Conservation (phyloP, 306 rosid genomes). For the Malus asiatica region DNA sequence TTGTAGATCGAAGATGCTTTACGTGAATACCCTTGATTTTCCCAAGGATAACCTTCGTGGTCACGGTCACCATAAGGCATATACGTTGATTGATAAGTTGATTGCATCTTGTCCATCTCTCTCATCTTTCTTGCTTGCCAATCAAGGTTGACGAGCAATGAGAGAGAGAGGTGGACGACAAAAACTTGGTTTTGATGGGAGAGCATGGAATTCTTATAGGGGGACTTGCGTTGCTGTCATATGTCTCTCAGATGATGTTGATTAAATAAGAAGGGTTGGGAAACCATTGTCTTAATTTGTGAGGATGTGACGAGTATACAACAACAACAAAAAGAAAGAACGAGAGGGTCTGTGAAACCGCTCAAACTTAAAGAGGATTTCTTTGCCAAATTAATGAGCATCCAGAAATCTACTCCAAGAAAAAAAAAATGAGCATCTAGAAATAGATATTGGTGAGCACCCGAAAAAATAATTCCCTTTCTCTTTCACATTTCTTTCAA, state of each 20-base stretch:
- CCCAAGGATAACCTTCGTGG: not conserved
- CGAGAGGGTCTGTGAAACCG: not conserved
- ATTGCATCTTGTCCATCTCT: not conserved
- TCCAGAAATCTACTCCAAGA: not conserved
- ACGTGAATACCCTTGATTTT: not conserved
- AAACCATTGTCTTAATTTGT: not conserved
- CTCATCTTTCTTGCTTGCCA: not conserved
- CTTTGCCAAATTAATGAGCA: not conserved
- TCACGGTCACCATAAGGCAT: not conserved
- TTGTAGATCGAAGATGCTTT: not conserved
- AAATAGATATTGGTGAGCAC: not conserved
- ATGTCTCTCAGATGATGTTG: not conserved
- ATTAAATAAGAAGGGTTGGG: not conserved
- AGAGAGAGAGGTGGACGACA: not conserved
- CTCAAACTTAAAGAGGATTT: not conserved
- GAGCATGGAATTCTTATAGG: not conserved
- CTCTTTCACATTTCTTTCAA: too few species aligned
- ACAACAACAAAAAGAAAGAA: not conserved
- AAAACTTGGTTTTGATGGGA: not conserved
- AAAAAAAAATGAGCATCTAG: not conserved
- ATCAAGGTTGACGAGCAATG: not conserved
- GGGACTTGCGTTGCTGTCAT: not conserved
- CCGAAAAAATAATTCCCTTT: not conserved
- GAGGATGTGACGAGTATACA: not conserved
- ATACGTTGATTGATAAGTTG: not conserved